Conservation (phyloP, 2,329 filamentous ascomycete genomes). For the Sporothrix mexicana region DNA sequence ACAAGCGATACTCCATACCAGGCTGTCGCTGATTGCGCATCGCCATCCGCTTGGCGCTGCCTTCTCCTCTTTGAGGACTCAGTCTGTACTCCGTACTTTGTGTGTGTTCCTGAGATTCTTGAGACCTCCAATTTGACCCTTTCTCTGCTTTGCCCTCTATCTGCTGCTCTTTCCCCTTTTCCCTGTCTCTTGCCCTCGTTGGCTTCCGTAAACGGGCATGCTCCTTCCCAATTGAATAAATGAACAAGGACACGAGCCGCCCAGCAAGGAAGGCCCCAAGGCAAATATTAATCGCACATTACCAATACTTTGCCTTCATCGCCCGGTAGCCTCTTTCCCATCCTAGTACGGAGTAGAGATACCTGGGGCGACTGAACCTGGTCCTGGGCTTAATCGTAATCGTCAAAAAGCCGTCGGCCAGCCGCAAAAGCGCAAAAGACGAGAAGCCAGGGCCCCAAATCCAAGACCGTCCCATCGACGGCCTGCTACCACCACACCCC, state of each 20-base stretch:
- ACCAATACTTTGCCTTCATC: not conserved
- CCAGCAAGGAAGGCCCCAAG: constrained; percentile 13
- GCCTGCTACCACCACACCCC: constrained; percentile 18
- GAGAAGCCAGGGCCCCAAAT: constrained; percentile 7
- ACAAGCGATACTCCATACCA: constrained; percentile 23
- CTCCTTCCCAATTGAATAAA: constrained; percentile 23
- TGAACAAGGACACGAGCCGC: constrained; percentile 8
- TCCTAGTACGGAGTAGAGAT: not conserved
- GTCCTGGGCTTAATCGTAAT: constrained; percentile 4
- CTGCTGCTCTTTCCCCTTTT: constrained; percentile 1
- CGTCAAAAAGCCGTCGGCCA: constrained; percentile 16
- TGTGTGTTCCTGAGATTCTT: not conserved
- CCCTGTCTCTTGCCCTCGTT: constrained; percentile 1
- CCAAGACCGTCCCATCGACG: constrained; percentile 1
- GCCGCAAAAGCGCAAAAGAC: constrained; percentile 1
- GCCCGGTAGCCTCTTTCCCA: constrained; percentile 4
- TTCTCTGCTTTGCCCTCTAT: too few relatives aligned
- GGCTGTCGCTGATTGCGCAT: constrained; percentile 19
- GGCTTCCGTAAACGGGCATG: not conserved
- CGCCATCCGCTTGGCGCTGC: constrained; percentile 7
- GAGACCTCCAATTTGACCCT: not conserved
- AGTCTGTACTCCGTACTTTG: not conserved
- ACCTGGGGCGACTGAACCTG: too few relatives aligned
- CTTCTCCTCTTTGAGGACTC: not conserved
- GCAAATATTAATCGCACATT: constrained; percentile 23